These are phyloP conservation scores for Oenanthe javanica DNA, from an alignment of 140 eudicot species.

Conservation along the genomic window DNA sequence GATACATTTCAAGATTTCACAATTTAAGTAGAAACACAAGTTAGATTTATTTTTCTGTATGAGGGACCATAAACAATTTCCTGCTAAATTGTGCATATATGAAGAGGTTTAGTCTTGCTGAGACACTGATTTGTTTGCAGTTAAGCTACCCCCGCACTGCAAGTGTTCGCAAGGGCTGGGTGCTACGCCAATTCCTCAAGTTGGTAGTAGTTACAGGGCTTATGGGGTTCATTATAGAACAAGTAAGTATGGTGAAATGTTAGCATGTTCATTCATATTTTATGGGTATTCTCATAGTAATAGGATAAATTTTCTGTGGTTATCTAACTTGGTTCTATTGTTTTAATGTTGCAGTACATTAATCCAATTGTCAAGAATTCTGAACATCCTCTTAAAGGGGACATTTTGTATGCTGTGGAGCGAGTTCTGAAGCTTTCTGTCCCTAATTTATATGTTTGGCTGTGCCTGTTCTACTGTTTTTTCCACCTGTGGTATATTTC, in stretches of 20 bases:
- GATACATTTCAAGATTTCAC: neutral
- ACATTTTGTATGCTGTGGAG: conserved; percentile 81
- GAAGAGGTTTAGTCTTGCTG: conserved; percentile 8
- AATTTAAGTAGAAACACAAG: neutral
- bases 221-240: conserved; percentile 91
- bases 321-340: conserved; percentile 8
- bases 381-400: conserved; percentile 86
- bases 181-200: conserved; percentile 75
- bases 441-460: conserved; percentile 94
- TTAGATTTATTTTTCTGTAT: neutral
- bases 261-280: neutral
- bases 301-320: neutral
- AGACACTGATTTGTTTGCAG: conserved; percentile 34
- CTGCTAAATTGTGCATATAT: neutral
- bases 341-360: conserved; percentile 51
- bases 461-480: conserved; percentile 88
- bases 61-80: neutral
- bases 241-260: conserved; percentile 33
- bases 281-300: neutral
- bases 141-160: conserved; percentile 82
- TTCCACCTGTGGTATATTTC: conserved; percentile 81
- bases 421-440: conserved; percentile 96
- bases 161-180: conserved; percentile 87
- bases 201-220: conserved; percentile 86
- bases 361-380: conserved; percentile 90